A percentile compares a stretch with the other conserved stretches of the same genome.
phyloP scores from a whole-genome alignment of 129 eudicot genomes.

The Erigeron canadensis region DNA sequence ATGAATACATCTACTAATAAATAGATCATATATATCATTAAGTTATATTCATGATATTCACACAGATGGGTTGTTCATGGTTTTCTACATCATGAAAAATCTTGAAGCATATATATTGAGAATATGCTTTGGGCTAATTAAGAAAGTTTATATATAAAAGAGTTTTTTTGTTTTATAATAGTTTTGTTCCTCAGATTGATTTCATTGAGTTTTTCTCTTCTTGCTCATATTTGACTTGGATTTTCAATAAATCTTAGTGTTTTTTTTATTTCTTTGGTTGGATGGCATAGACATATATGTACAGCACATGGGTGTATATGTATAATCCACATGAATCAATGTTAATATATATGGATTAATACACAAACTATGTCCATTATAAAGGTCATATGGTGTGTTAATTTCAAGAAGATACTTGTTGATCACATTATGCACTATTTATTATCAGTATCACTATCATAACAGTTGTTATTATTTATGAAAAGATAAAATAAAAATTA shows the following conservation, averaged over 20 bases:
- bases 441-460: slow-evolving; percentile 9
- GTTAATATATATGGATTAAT: neutral
- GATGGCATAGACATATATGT: neutral
- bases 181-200: too few relatives aligned
- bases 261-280: neutral
- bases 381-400: neutral
- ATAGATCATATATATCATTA: neutral
- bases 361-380: slow-evolving; percentile 6
- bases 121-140: neutral
- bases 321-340: neutral
- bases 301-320: neutral
- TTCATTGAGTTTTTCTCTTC: neutral
- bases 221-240: neutral
- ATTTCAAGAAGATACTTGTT: neutral
- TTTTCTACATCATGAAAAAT: neutral
- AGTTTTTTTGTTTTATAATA: neutral
- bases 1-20: neutral
- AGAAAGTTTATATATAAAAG: slow-evolving; percentile 1
- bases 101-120: slow-evolving; percentile 10
- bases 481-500: neutral
- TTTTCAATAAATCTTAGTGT: neutral
- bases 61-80: neutral
- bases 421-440: slow-evolving; percentile 10
- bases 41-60: too few relatives aligned
- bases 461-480: neutral